Evolutionary conservation across 192 early-diverging fungal species (phyloP).

Genomic region (Entomortierella beljakovae): DNA sequence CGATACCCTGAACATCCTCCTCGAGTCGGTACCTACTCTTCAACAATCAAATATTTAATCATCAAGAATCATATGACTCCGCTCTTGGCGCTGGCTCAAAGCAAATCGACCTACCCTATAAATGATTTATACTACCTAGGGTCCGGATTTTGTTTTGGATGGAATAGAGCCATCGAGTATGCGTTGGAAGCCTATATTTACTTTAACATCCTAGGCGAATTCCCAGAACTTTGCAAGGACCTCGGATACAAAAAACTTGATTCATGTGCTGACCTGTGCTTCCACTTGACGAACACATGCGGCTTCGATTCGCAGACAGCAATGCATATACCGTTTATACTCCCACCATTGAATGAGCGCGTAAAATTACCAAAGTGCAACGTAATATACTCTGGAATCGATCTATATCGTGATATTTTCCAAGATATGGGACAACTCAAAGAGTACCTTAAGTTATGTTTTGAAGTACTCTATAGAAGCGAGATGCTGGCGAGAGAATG

Average conservation of each 20-base stretch:
- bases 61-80: constrained; percentile 6
- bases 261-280: neutral
- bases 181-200: neutral
- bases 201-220: constrained; percentile 6
- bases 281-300: neutral
- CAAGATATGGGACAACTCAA: constrained; percentile 4
- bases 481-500: constrained; percentile 18
- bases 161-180: constrained; percentile 2
- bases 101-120: neutral
- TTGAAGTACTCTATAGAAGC: constrained; percentile 6
- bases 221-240: constrained; percentile 2
- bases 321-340: neutral
- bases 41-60: neutral
- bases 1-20: neutral
- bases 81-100: neutral
- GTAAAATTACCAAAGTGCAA: neutral
- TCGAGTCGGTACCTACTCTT: neutral
- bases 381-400: neutral
- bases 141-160: neutral
- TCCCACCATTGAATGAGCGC: neutral
- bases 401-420: constrained; percentile 3
- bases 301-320: neutral
- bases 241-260: neutral
- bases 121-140: neutral
- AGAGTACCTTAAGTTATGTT: constrained; percentile 13